These are phyloP conservation scores for Zygosaccharomyces siamensis DNA, from an alignment of 805 yeast genomes.

Conservation along the genomic window DNA sequence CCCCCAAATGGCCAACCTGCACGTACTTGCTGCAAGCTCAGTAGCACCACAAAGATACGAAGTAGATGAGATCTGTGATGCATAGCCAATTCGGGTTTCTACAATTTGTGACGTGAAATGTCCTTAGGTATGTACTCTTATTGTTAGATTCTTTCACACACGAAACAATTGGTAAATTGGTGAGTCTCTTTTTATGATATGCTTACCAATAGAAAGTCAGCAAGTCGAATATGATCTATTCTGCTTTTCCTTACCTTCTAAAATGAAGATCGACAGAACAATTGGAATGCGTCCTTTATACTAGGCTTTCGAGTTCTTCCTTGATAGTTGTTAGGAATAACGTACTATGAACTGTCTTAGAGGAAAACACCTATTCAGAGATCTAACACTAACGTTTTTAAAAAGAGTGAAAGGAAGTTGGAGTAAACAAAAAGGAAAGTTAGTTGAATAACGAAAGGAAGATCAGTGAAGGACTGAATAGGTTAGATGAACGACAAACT, in stretches of 20 bases:
- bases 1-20: conserved; percentile 3
- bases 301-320: background rate
- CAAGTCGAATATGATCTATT: no score
- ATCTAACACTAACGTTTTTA: background rate
- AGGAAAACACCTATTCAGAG: background rate
- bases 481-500: background rate
- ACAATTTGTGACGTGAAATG: no score
- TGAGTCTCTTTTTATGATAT: background rate
- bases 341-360: background rate
- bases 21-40: conserved; percentile 1
- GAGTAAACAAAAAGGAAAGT: background rate
- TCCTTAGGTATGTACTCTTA: no score
- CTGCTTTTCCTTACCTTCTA: background rate
- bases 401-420: background rate
- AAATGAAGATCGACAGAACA: background rate
- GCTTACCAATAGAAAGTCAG: no score
- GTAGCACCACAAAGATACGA: background rate
- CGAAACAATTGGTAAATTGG: background rate
- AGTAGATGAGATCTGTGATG: background rate
- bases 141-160: no score
- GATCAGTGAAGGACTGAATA: background rate
- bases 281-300: background rate
- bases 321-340: background rate
- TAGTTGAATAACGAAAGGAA: background rate
- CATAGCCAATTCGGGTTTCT: background rate